Percentiles rank a stretch among this genome's conserved stretches.
Conservation (phyloP, 83 land plant species). For the Picea mariana region DNA sequence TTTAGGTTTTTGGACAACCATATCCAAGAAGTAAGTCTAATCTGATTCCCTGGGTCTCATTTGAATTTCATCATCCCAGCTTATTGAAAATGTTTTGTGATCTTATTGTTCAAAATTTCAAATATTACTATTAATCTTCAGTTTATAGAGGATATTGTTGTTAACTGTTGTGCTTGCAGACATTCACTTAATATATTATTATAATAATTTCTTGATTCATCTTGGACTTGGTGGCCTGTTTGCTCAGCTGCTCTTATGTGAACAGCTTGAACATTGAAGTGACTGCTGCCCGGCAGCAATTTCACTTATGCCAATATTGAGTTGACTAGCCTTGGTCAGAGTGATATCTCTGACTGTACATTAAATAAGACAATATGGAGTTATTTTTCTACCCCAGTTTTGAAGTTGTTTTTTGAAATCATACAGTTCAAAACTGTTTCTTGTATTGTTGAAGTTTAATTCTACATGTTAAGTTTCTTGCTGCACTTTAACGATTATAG, state of each 20-base stretch:
- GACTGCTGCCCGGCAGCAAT: not conserved
- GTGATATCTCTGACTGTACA: not conserved
- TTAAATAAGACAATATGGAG: not conserved
- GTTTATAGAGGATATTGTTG: not conserved
- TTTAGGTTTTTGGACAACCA: conserved; percentile 71
- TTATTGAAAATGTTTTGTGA: not conserved
- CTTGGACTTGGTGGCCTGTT: not conserved
- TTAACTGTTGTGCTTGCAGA: too few species aligned
- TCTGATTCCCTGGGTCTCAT: not conserved
- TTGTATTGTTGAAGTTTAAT: too few species aligned
- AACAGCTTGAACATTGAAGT: not conserved
- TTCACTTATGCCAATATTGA: not conserved
- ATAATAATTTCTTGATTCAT: not conserved
- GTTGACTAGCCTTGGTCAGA: not conserved
- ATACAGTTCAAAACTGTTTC: too few species aligned
- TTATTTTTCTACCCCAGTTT: too few species aligned
- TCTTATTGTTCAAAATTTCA: not conserved
- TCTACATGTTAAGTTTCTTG: too few species aligned
- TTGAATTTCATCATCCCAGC: not conserved
- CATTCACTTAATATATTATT: not conserved
- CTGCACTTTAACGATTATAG: too few species aligned
- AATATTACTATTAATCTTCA: not conserved
- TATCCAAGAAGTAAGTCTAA: conserved; percentile 63
- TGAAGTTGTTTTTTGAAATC: too few species aligned
- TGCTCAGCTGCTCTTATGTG: not conserved